Evolutionary conservation across 2,329 filamentous ascomycete genomes (phyloP).

Genomic region (Dothistroma septosporum): DNA sequence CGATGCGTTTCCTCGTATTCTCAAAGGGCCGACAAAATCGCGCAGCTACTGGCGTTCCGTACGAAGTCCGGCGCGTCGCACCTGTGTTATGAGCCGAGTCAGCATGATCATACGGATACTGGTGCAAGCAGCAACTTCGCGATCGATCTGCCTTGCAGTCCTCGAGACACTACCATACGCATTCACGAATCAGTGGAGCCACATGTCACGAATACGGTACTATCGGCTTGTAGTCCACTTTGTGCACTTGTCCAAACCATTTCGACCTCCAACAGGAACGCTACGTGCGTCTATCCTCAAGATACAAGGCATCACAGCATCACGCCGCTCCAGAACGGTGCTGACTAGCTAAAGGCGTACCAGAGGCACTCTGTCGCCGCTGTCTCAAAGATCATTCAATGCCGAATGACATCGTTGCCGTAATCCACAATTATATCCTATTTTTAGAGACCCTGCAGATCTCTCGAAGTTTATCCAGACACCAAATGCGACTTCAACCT

Average conservation of each 20-base stretch:
- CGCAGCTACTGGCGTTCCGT: no score
- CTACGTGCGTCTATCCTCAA: neutral
- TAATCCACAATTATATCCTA: neutral
- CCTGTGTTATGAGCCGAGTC: no score
- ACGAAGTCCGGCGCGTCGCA: no score
- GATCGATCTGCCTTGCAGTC: neutral
- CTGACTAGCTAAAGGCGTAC: neutral
- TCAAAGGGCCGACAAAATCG: neutral
- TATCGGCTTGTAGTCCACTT: neutral
- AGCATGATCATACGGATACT: neutral
- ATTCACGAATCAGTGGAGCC: neutral
- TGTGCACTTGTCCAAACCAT: neutral
- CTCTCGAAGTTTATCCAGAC: neutral
- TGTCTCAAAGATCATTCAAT: neutral
- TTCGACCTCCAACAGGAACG: neutral
- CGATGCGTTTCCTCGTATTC: neutral
- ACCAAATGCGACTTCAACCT: neutral
- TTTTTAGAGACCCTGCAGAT: neutral
- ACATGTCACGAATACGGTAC: neutral
- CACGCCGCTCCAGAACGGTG: neutral
- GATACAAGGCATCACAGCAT: neutral
- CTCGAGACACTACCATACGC: neutral
- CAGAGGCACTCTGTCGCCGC: neutral
- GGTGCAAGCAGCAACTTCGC: neutral
- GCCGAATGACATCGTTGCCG: neutral